Base-by-base conservation (phyloP, 352 stramenopile species). In the Phytophthora ramorum region DNA sequence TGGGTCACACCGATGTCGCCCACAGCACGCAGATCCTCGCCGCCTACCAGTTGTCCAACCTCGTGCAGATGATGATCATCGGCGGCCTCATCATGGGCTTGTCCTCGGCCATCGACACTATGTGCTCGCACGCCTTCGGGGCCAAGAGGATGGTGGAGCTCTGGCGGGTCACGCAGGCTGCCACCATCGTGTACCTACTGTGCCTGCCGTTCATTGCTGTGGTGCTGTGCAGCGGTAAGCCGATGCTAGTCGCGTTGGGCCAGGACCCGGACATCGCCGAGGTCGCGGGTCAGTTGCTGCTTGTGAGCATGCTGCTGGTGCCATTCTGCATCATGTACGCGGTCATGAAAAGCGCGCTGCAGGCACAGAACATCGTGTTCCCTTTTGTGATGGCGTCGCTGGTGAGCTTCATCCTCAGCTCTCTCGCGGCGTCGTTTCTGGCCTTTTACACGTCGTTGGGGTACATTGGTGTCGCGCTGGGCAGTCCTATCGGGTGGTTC, bases 101-200 rank as follows among this genome's bases (percentile, higher is more conserved):
- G 14, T 75, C 72, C 12, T 87, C 78, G 12, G 83, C 81, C 17
- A 78, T 89, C 45, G 78, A 90, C 67, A 92, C 81, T 16, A 72
- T 90, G 64, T 87, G 77, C 47, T 85, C 79, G 32, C 79, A 92
- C 63, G 79, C 81, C 2, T 91, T 84, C 53, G 84, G 84, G n/a
- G 84, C 64, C 55, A 85, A 81, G 48, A 70, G 73, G 24, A 69
- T 82, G 57, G 57, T 66, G 14, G 79, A 91, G 51, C 71, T 92
- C 51, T 90, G 84, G 73, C 67, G 87, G 51, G 85, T 88, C 52
- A 81, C 69, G 12, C 81, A 92, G 62, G 81, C 81, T 7, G 80
- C 74, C 7, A 51, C 73, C n/a, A 69, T 92, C 34, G 70, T 86
- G 45, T 89, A 80, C 64, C 24, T 71, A 14, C 47, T 69, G 50